phyloP scores from a whole-genome alignment of 108 stramenopile genomes.

The Aurantiochytrium sp. region DNA sequence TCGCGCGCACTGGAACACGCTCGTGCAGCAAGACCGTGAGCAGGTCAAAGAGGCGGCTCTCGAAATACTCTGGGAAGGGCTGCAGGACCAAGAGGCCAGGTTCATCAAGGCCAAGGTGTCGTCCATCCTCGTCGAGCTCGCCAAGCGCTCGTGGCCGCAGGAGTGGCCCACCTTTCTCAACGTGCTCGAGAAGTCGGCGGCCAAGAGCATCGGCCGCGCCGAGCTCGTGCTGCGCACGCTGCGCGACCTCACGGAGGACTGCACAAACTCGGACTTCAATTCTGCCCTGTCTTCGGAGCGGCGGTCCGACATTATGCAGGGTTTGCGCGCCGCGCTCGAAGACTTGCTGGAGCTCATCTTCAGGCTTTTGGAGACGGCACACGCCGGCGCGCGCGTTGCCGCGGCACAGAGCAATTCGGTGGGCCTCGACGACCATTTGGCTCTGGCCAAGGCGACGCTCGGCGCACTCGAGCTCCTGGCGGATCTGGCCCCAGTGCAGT shows the following conservation, averaged over 20 bases:
- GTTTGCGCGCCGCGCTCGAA: not conserved
- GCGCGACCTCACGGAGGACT: slow-evolving; percentile 9
- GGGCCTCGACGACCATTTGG: not conserved
- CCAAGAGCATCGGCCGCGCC: not conserved
- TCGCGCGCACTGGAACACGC: not conserved
- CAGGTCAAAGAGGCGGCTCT: not conserved
- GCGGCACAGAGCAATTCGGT: not conserved
- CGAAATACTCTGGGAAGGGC: not conserved
- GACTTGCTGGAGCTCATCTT: not conserved
- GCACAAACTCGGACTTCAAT: slow-evolving; percentile 21
- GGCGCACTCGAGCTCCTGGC: not conserved
- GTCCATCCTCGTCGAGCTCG: slow-evolving; percentile 8
- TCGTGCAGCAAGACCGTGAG: not conserved
- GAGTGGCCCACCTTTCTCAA: not conserved
- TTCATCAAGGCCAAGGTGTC: not conserved
- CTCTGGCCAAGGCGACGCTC: not conserved
- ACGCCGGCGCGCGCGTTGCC: not conserved
- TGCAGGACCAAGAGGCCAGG: not conserved
- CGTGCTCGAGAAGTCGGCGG: not conserved
- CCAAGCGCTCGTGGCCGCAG: not conserved
- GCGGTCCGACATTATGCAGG: not conserved
- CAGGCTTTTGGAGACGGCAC: not conserved
- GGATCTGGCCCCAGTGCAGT: not conserved
- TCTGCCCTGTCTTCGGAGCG: not conserved
- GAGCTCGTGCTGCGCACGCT: not conserved